Evolutionary conservation across 2,329 filamentous ascomycete genomes (phyloP).

Genomic region (Penicillium sp.): DNA sequence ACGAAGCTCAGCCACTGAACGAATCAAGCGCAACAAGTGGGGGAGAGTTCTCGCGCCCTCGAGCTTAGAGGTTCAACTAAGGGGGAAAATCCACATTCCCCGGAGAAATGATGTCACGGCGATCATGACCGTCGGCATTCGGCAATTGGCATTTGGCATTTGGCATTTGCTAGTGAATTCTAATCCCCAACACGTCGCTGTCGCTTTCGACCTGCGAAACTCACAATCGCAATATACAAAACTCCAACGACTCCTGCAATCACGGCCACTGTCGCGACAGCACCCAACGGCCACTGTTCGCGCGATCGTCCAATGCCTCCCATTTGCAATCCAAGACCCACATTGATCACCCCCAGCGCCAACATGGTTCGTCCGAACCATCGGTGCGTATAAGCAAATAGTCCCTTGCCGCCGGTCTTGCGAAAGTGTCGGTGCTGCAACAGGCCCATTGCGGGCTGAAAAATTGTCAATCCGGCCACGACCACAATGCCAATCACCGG

Average conservation of each 20-base stretch:
- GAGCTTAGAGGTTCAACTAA: too few species aligned
- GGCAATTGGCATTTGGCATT: too few species aligned
- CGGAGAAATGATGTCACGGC: too few species aligned
- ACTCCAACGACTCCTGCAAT: constrained; percentile 47
- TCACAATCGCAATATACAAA: constrained; percentile 32
- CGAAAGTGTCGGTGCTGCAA: constrained; percentile 50
- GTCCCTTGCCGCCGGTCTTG: constrained; percentile 41
- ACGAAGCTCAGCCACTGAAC: background rate
- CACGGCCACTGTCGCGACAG: constrained; percentile 47
- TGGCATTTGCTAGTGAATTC: background rate
- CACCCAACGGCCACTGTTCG: constrained; percentile 22
- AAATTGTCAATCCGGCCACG: constrained; percentile 48
- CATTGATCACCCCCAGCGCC: constrained; percentile 51
- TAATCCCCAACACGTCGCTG: background rate
- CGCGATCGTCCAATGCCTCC: constrained; percentile 37
- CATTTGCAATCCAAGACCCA: constrained; percentile 50
- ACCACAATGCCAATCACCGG: constrained; percentile 52
- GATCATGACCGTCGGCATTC: background rate
- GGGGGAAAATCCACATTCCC: too few species aligned
- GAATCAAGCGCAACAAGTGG: background rate
- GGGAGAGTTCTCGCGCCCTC: background rate
- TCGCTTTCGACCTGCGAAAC: background rate
- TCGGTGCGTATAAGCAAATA: constrained; percentile 48
- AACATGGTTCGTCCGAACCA: constrained; percentile 52
- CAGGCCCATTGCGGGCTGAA: constrained; percentile 50